Conservation (phyloP, 1,284 basidiomycete genomes). For the Dichomitus squalens region DNA sequence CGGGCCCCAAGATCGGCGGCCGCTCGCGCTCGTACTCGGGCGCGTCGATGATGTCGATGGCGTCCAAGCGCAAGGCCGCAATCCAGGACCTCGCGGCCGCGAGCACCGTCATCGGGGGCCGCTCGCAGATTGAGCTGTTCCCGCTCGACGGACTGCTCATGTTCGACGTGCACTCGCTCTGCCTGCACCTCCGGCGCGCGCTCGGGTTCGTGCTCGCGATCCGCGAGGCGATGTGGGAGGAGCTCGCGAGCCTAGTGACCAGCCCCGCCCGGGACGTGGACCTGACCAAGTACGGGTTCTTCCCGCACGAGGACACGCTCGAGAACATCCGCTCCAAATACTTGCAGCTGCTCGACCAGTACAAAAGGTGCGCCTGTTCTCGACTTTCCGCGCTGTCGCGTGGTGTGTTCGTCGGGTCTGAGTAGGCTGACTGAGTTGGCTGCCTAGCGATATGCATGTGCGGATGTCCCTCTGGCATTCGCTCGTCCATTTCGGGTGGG, state of each 20-base stretch:
- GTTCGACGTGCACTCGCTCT: constrained; percentile 60
- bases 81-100: constrained; percentile 18
- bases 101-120: constrained; percentile 21
- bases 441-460: constrained; percentile 65
- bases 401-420: background rate
- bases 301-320: constrained; percentile 16
- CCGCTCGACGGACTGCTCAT: constrained; percentile 46
- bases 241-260: constrained; percentile 57
- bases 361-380: constrained; percentile 47
- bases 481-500: constrained; percentile 59
- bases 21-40: constrained; percentile 5
- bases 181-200: constrained; percentile 69
- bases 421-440: background rate
- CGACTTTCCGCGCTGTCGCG: background rate
- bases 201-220: constrained; percentile 66
- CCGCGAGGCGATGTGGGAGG: constrained; percentile 80
- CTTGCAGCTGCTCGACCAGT: constrained; percentile 62
- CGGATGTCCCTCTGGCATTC: constrained; percentile 70
- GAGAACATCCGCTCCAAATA: constrained; percentile 44
- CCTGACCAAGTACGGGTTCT: constrained; percentile 61
- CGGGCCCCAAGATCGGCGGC: background rate
- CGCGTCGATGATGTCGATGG: constrained; percentile 9
- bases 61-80: constrained; percentile 18
- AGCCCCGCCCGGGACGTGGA: constrained; percentile 49
- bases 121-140: constrained; percentile 35